Base-by-base conservation (phyloP, 129 eudicot species). In the Saposhnikovia divaricata region DNA sequence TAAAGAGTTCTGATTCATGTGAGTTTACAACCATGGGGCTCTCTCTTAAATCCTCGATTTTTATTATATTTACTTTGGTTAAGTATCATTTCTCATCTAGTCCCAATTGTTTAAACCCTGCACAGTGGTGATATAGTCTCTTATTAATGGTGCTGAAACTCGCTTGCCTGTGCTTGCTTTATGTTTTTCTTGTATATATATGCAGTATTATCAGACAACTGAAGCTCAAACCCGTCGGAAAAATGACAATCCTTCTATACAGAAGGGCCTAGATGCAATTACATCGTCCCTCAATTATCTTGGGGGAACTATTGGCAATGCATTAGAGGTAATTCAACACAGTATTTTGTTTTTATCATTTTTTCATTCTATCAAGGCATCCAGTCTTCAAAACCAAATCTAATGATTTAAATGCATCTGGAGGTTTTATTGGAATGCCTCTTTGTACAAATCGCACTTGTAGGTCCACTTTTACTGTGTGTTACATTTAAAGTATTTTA, bases 241-340 rank as follows among this genome's bases (percentile, higher is more conserved):
- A 86, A 83, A 88, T 46, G 98, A 88, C 11, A 86, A 79, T 74
- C 93, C 94, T 80, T 76, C 82, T 27, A 61, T 93, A 79, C 97
- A 84, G 80, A 93, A 91, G 88, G 93, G 97, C 39, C 77, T 93
- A 81, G 90, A 82, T 87, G 91, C 94, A 70, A 84, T 93, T 66
- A 83, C 97, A 15, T 89, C 97, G 34, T 91, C 97, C 15, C 84
- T 93, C 51, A 93, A 87, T 83, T 88, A 87, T 82, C 87, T 93
- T 73, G 94, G 95, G 55, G 95, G 91, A 65, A 90, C 86, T 66
- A 90, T 90, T 82, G 98, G 98, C 42, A 93, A 91, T 85, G 95
- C 97, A 70, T 85, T 93, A 38, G 98, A 93, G 91, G 97, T 93
- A 88, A 86, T 39, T 50, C 1, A 6, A 28, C 31, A 3, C 12